phyloP scores from a whole-genome alignment of 2,329 filamentous ascomycete species.

The Emmonsiellopsis sp. region DNA sequence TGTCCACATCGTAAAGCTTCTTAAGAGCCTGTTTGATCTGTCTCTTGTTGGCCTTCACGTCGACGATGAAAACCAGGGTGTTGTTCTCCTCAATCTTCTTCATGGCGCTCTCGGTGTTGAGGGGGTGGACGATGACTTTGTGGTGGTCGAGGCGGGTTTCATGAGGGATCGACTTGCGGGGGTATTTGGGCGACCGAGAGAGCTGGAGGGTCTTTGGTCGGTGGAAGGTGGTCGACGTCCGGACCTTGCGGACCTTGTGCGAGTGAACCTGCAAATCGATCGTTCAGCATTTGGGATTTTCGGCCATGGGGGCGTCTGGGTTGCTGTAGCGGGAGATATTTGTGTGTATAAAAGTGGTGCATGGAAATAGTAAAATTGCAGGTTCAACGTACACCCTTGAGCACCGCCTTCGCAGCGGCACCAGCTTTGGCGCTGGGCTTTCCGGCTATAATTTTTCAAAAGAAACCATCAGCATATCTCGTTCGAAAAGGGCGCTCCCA shows the following conservation, averaged over 20 bases:
- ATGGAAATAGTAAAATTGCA: neutral
- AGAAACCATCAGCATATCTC: slow-evolving; percentile 19
- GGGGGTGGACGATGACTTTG: slow-evolving; percentile 95
- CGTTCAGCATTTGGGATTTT: neutral
- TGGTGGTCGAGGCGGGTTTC: slow-evolving; percentile 88
- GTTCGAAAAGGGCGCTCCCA: neutral
- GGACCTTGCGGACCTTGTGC: slow-evolving; percentile 89
- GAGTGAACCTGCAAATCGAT: slow-evolving; percentile 50
- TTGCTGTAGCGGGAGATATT: no score
- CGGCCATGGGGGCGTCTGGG: no score
- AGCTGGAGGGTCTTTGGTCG: slow-evolving; percentile 92
- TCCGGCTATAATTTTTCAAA: slow-evolving; percentile 24
- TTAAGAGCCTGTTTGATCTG: slow-evolving; percentile 98
- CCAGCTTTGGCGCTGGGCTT: slow-evolving; percentile 72
- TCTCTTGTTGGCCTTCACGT: slow-evolving; percentile 97
- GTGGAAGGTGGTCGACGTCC: slow-evolving; percentile 92
- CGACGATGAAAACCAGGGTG: slow-evolving; percentile 95
- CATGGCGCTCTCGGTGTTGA: slow-evolving; percentile 99
- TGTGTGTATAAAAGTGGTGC: neutral
- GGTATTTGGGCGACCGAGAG: slow-evolving; percentile 88
- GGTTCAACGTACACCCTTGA: slow-evolving; percentile 73
- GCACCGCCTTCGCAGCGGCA: slow-evolving; percentile 88
- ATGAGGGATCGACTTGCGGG: slow-evolving; percentile 87
- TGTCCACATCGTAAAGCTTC: slow-evolving; percentile 98
- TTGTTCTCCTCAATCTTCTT: slow-evolving; percentile 99